Evolutionary conservation across 78 protist species (phyloP).

Genomic region (Dictyostelium brefeldianum): DNA sequence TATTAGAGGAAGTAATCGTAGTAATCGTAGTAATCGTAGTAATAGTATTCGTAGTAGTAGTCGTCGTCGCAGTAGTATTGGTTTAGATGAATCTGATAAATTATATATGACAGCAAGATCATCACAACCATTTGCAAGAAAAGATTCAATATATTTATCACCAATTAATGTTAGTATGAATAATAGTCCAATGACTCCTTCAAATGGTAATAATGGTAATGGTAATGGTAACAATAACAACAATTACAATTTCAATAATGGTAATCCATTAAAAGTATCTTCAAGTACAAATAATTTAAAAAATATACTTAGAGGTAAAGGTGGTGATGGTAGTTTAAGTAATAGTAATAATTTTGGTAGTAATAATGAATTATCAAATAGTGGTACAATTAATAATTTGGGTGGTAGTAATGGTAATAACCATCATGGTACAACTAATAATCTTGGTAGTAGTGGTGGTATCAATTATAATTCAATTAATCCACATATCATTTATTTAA

Average conservation of each 20-base stretch:
- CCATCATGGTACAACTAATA: background rate
- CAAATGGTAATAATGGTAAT: background rate
- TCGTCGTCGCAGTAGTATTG: background rate
- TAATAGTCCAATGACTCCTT: background rate
- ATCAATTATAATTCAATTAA: slow-evolving; percentile 14
- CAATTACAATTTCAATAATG: no score
- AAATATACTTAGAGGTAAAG: slow-evolving; percentile 18
- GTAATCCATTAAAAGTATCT: slow-evolving; percentile 31
- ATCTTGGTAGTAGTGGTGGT: background rate
- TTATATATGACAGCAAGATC: slow-evolving; percentile 28
- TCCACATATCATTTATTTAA: slow-evolving; percentile 46
- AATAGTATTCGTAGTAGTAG: no score
- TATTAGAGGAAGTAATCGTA: no score
- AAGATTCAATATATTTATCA: background rate
- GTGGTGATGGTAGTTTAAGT: background rate
- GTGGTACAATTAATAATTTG: background rate
- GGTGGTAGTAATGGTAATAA: background rate
- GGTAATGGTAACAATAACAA: background rate
- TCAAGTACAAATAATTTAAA: slow-evolving; percentile 62
- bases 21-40: no score
- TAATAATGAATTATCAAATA: no score
- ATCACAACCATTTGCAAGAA: background rate
- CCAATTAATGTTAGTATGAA: slow-evolving; percentile 18
- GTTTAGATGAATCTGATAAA: slow-evolving; percentile 9
- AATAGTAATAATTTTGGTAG: background rate